Evolutionary conservation across 2,329 filamentous ascomycete species (phyloP).

Genomic region (Tolypocladium cylindrosporum): DNA sequence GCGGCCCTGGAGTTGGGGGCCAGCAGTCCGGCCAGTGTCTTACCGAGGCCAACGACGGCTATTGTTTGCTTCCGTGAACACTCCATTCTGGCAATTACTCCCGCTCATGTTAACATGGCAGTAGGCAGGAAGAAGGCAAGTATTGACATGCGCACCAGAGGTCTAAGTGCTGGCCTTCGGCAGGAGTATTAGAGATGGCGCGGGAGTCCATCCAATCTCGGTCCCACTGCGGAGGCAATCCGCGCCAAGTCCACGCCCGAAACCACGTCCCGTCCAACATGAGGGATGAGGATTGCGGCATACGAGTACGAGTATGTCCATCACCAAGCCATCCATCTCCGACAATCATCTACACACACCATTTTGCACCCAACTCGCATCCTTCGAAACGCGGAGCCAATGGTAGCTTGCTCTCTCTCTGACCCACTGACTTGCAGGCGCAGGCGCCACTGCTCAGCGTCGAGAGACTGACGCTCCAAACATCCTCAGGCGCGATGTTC

Average conservation of each 20-base stretch:
- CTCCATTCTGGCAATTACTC: not conserved
- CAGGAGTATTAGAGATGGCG: not conserved
- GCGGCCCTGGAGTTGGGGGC: not conserved
- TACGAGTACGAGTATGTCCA: not conserved
- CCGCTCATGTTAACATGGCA: not conserved
- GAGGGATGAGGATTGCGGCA: not conserved
- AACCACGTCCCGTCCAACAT: not conserved
- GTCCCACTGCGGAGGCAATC: not conserved
- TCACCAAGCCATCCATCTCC: not conserved
- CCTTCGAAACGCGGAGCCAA: not conserved
- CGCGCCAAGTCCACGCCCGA: not conserved
- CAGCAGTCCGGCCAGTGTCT: not conserved
- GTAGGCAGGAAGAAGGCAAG: no score
- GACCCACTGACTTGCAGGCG: not conserved
- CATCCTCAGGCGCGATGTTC: not conserved
- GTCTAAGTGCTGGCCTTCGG: not conserved
- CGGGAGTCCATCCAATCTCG: not conserved
- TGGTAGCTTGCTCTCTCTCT: not conserved
- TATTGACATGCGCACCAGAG: not conserved
- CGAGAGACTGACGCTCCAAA: not conserved
- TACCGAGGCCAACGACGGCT: not conserved
- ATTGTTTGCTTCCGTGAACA: not conserved
- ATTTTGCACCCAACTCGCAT: not conserved
- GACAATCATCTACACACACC: not conserved
- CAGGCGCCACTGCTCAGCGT: not conserved